Base-by-base conservation (phyloP, 148 eudicot genomes). In the Rhododendron mucronatum region DNA sequence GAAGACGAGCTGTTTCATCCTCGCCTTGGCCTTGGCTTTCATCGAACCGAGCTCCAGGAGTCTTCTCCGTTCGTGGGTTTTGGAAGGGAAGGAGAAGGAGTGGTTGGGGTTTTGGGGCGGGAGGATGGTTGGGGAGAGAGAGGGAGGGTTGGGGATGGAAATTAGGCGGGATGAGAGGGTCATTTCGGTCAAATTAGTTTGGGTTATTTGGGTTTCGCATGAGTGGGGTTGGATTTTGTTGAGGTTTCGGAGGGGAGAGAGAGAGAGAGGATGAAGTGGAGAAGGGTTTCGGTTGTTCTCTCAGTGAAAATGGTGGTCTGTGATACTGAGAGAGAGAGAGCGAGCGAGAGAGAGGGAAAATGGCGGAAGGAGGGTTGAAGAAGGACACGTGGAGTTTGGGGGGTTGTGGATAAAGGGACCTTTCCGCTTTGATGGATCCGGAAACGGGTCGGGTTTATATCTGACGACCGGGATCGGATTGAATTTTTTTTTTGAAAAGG, bases 1-100 rank as follows among this genome's bases (percentile, higher is more conserved):
- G 82, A 95, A 86, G 41, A 96, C 86, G 28, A 96, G 90, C 15
- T 93, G 95, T 45, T 88, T 93, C 39, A 94, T 61, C 76, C 93
- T 96, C 7, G 96, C 93, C 82, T 86, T 89, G 69, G 86, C 50
- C 82, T 85, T 89, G 69, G 86, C 37, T 85, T 73, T 88, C 21
- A 87, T 83, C 76, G 82, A 7, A 89, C 33, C 26, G 79, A 48
- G 35, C 39, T 45, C 78, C 86, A 74, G 88, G 69, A 48, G 57
- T 45, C 84, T 76, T 45, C 84, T 63, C 83, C 73, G 78, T 41
- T 7, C 3, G n/a, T 63, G 39, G 67, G 71, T 35, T 26, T 37
- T 84, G 53, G 53, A 37, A 83, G 82, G 84, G 33, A 69, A 53
- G 3, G 63, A 83, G 87, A 79, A 83, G 87, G 75, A 78, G 28